These are phyloP conservation scores for Neoascochyta sp. DNA, from an alignment of 2,329 filamentous ascomycete genomes.

Conservation along the genomic window DNA sequence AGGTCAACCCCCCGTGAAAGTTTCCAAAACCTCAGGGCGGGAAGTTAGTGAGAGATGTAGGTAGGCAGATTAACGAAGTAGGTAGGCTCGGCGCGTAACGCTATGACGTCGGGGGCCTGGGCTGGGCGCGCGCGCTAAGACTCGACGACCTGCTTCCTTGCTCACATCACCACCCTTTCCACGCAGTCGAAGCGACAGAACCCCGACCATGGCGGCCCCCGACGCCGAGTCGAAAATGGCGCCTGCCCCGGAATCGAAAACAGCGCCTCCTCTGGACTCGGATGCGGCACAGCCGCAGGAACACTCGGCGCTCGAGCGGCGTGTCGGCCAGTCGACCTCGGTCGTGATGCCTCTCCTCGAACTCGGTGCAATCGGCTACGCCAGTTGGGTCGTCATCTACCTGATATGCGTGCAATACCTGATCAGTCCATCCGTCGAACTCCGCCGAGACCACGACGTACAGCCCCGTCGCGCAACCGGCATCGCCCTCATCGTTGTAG, in stretches of 20 bases:
- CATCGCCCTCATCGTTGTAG: constrained; percentile 67
- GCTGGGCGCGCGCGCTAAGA: no score
- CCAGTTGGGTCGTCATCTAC: constrained; percentile 67
- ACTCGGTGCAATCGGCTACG: constrained; percentile 62
- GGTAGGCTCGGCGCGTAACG: no score
- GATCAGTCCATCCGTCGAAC: constrained; percentile 45
- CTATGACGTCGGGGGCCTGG: no score
- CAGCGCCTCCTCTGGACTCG: constrained; percentile 11
- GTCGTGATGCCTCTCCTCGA: constrained; percentile 69
- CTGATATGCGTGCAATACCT: constrained; percentile 64
- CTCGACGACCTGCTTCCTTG: no score
- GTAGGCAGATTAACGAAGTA: no score
- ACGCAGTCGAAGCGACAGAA: background rate
- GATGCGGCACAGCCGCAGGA: constrained; percentile 15
- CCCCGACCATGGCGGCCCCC: constrained; percentile 3
- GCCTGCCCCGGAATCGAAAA: constrained; percentile 3
- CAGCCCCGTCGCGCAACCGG: constrained; percentile 54
- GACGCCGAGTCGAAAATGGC: background rate
- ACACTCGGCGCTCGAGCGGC: constrained; percentile 22
- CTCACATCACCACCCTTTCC: constrained; percentile 1
- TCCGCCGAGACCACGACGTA: constrained; percentile 18
- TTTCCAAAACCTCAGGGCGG: no score
- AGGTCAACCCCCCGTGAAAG: no score
- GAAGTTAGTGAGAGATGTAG: no score
- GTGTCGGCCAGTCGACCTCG: constrained; percentile 56